A percentile compares a stretch with the other conserved stretches of the same genome.
phyloP scores from a whole-genome alignment of 441 rosid genomes.

The Gossypium davidsonii region DNA sequence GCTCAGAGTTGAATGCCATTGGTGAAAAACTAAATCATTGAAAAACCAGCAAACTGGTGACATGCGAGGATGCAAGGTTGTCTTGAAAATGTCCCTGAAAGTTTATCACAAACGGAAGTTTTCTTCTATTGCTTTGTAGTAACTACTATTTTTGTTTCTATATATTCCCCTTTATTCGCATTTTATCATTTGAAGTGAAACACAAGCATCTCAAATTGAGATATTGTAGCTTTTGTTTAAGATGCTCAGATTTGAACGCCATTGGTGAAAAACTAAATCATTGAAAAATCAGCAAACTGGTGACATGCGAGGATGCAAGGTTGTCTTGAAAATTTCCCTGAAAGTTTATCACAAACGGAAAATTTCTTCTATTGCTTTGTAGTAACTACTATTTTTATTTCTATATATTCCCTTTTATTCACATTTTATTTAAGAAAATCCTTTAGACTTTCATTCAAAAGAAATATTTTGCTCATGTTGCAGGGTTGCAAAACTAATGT shows the following conservation, averaged over 20 bases:
- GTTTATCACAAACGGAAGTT: not conserved
- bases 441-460: not conserved
- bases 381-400: not conserved
- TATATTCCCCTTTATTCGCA: not conserved
- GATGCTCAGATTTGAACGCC: not conserved
- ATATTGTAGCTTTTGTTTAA: not conserved
- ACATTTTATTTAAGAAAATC: not conserved
- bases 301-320: not conserved
- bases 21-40: not conserved
- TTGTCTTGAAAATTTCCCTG: not conserved
- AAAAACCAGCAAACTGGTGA: not conserved
- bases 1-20: not conserved
- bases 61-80: not conserved
- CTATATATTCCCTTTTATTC: not conserved
- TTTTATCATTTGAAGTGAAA: not conserved
- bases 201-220: not conserved
- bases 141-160: not conserved
- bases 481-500: conserved; percentile 71
- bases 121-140: not conserved
- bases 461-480: conserved; percentile 11
- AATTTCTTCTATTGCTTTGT: not conserved
- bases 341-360: not conserved
- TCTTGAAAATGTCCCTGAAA: not conserved
- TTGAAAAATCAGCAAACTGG: not conserved
- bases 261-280: not conserved